phyloP scores from a whole-genome alignment of 2,329 filamentous ascomycete species.

The Neurospora sp. region DNA sequence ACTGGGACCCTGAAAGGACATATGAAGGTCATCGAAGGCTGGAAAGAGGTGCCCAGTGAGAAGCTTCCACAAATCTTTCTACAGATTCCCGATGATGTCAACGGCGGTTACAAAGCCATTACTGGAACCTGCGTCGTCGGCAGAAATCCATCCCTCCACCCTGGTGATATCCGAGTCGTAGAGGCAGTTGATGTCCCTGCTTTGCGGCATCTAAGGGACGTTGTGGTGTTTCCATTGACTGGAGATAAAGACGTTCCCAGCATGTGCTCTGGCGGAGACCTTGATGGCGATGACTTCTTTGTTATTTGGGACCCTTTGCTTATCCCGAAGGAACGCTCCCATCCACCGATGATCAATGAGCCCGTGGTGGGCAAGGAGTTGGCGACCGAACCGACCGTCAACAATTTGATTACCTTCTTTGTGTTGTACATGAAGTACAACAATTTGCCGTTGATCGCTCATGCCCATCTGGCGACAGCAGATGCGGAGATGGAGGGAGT shows the following conservation, averaged over 20 bases:
- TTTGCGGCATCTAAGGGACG: constrained; percentile 71
- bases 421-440: constrained; percentile 91
- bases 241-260: constrained; percentile 79
- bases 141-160: constrained; percentile 87
- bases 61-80: constrained; percentile 79
- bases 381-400: constrained; percentile 53
- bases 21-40: constrained; percentile 35
- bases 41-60: constrained; percentile 25
- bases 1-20: constrained; percentile 67
- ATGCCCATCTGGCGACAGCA: constrained; percentile 68
- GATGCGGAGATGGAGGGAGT: constrained; percentile 57
- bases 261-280: constrained; percentile 93
- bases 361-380: neutral
- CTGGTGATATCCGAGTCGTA: constrained; percentile 84
- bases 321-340: constrained; percentile 55
- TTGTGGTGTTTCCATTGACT: constrained; percentile 75
- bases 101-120: constrained; percentile 52
- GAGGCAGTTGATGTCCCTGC: constrained; percentile 65
- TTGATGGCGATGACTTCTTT: constrained; percentile 94
- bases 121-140: constrained; percentile 74
- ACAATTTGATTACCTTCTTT: constrained; percentile 77
- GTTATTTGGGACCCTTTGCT: constrained; percentile 81
- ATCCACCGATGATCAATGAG: constrained; percentile 57
- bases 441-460: constrained; percentile 67
- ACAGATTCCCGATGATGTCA: constrained; percentile 53